Base-by-base conservation (phyloP, 1,284 basidiomycete species). In the Gymnopus androsaceus region DNA sequence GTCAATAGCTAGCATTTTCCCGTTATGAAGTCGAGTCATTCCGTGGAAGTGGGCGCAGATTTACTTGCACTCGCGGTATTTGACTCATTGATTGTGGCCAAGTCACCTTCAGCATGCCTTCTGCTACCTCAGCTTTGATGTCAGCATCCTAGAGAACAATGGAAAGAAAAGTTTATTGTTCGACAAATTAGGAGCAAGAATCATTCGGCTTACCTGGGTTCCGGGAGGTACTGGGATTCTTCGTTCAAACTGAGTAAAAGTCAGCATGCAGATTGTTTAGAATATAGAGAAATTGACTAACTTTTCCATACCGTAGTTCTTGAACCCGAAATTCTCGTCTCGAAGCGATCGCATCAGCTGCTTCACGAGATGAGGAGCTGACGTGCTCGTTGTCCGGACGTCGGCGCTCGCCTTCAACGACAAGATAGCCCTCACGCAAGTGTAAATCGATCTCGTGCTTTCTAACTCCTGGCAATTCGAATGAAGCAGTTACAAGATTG, bases 391-490 rank as follows among this genome's bases (percentile, higher is more conserved):
- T 37, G 23, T 17, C 58, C 58, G 69, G 62, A 9, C 61, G 68
- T 3, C 15, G 2, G n/a, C 82, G 75, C 49, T 74, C 70, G 23
- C 83, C 83, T 7, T 70, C 67, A 23, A 85, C 66, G 14, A 79
- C 64, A 44, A 85, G 71, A 17, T 66, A 61, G 5, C 72, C 73
- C 5, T 75, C 70, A 40, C 73, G 70, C 25, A 84, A 68, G 30
- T 73, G 67, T 1, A 85, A 67, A 1, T 69, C 67, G 3, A 85
- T 68, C 31, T 83, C 76, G 8, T 73, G 67, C n/a, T 71, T 75
- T 55, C 75, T 75, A 50, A 85, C 72, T 6, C 83, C 83, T 19
- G 84, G 83, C 4, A 85, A 65, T 63, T 86, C 84, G 57, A 85
- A 76, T 2, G 76, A 70, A 6, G 80, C 81, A 4, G 73, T 67